A percentile compares a stretch with the other conserved stretches of the same genome.
Conservation (phyloP, 768 basidiomycete genomes). For the Trametes cubensis region DNA sequence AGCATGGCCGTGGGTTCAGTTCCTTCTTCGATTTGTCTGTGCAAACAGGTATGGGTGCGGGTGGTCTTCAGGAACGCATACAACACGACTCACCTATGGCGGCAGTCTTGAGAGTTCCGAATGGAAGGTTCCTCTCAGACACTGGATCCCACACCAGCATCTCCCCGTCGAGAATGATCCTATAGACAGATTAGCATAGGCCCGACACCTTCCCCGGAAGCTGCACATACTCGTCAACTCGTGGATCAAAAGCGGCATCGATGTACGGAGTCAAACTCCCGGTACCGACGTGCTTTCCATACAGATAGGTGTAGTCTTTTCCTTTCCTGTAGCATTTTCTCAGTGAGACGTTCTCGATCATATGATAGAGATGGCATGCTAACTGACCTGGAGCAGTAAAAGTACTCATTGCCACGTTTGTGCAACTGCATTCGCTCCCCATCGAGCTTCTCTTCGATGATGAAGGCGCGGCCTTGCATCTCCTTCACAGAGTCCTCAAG, state of each 20-base stretch:
- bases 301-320: slow-evolving; percentile 89
- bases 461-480: slow-evolving; percentile 78
- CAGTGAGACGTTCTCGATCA: background rate
- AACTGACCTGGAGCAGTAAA: slow-evolving; percentile 84
- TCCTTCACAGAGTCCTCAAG: slow-evolving; percentile 83
- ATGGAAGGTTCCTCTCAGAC: slow-evolving; percentile 84
- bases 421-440: slow-evolving; percentile 97
- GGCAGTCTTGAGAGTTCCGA: slow-evolving; percentile 92
- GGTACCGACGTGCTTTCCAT: slow-evolving; percentile 78
- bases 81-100: slow-evolving; percentile 62
- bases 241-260: slow-evolving; percentile 69
- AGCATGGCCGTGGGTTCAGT: slow-evolving; percentile 84
- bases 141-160: slow-evolving; percentile 99
- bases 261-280: slow-evolving; percentile 92
- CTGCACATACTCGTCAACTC: slow-evolving; percentile 75
- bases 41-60: background rate
- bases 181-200: slow-evolving; percentile 33
- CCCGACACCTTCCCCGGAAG: background rate
- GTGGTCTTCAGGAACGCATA: too few relatives aligned
- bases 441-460: slow-evolving; percentile 97
- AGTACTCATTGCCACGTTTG: slow-evolving; percentile 87
- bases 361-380: too few relatives aligned
- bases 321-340: slow-evolving; percentile 64
- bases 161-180: slow-evolving; percentile 94
- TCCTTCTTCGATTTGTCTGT: slow-evolving; percentile 73